Evolutionary conservation across 805 yeast species (phyloP).

Genomic region (Nakazawaea peltata): DNA sequence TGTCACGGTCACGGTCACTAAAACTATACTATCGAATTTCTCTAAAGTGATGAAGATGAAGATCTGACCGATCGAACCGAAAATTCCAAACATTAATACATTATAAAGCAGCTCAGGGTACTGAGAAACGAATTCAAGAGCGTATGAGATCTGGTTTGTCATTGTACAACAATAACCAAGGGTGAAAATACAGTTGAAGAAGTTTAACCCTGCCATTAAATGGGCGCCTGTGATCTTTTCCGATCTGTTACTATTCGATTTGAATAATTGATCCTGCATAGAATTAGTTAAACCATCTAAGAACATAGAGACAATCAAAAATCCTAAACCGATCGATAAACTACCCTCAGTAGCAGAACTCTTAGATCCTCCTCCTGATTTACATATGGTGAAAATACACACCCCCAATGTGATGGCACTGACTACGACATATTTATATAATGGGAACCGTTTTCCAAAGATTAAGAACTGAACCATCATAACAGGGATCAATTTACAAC

Average conservation of each 20-base stretch:
- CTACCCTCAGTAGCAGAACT: conserved; percentile 16
- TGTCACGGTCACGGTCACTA: conserved; percentile 92
- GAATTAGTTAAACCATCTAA: conserved; percentile 92
- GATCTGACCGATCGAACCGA: conserved; percentile 92
- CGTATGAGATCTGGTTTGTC: conserved; percentile 42
- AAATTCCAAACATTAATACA: conserved; percentile 55
- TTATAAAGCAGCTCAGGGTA: conserved; percentile 54
- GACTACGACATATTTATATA: conserved; percentile 74
- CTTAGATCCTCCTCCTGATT: conserved; percentile 16
- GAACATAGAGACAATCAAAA: conserved; percentile 55
- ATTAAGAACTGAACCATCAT: conserved; percentile 70
- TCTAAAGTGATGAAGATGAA: conserved; percentile 83
- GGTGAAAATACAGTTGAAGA: conserved; percentile 38
- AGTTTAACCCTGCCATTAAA: conserved; percentile 66
- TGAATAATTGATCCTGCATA: conserved; percentile 81
- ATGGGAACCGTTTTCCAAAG: conserved; percentile 66
- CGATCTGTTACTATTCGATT: conserved; percentile 23
- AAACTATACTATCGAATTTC: conserved; percentile 72
- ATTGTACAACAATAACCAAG: conserved; percentile 35
- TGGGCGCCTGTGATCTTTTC: conserved; percentile 67
- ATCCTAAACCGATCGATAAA: conserved; percentile 46
- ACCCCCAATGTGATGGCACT: conserved; percentile 78
- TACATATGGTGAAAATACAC: conserved; percentile 49
- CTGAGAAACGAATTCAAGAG: conserved; percentile 35
- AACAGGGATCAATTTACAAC: conserved; percentile 93